Percentiles rank a stretch among this genome's conserved stretches.
phyloP scores from a whole-genome alignment of 768 basidiomycete species.

The Lactarius evosmus region DNA sequence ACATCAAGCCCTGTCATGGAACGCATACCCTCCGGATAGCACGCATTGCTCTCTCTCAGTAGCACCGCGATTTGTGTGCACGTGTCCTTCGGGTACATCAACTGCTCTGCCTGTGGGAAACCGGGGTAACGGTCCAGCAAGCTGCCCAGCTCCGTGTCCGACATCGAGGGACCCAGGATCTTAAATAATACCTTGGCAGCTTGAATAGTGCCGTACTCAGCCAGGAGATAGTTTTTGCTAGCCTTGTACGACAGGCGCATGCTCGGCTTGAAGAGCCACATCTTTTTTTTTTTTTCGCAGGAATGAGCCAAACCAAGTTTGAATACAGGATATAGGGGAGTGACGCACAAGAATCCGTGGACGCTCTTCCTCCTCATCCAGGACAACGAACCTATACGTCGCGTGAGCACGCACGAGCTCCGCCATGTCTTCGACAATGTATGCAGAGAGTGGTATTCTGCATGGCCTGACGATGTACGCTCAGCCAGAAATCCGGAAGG shows the following conservation, averaged over 20 bases:
- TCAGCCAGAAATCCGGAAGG: slow-evolving; percentile 4
- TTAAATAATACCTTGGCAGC: slow-evolving; percentile 87
- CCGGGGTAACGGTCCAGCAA: slow-evolving; percentile 70
- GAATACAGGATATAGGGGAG: neutral
- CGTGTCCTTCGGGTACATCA: slow-evolving; percentile 77
- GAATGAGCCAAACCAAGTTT: neutral
- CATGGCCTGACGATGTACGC: slow-evolving; percentile 35
- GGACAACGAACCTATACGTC: slow-evolving; percentile 84
- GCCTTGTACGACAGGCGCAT: slow-evolving; percentile 75
- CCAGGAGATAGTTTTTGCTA: slow-evolving; percentile 50
- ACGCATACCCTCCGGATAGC: slow-evolving; percentile 73
- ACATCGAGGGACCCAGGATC: slow-evolving; percentile 59
- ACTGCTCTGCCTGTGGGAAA: slow-evolving; percentile 84
- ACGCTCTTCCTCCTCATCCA: slow-evolving; percentile 82
- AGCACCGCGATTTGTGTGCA: slow-evolving; percentile 67
- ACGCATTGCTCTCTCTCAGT: slow-evolving; percentile 71
- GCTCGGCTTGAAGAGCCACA: slow-evolving; percentile 94
- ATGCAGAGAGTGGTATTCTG: slow-evolving; percentile 72
- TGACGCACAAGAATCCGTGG: slow-evolving; percentile 71
- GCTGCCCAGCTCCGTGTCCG: slow-evolving; percentile 50
- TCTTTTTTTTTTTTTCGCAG: slow-evolving; percentile 40
- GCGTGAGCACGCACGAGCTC: slow-evolving; percentile 92
- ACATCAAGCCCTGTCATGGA: slow-evolving; percentile 80
- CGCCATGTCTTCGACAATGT: slow-evolving; percentile 86
- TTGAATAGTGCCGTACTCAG: slow-evolving; percentile 57